Evolutionary conservation across 1,284 basidiomycete genomes (phyloP), one percentile per base, ranked within the genome.

Genomic region (Microbotryum intermedium): DNA sequence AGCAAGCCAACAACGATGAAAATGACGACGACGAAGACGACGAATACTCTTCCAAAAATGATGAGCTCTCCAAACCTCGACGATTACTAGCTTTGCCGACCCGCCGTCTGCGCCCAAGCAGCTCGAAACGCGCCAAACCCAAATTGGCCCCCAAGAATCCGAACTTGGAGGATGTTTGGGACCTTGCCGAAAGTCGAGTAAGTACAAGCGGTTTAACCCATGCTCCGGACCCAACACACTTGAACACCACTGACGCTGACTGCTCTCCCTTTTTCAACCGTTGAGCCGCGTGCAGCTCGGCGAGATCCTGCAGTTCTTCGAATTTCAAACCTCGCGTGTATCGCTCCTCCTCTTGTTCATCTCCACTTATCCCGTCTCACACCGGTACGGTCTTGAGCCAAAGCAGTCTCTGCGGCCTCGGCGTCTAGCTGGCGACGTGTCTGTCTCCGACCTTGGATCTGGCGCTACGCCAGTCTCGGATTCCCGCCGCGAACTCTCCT

Each of bases 141-240:
- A 25, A 51, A 8, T 7, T 51, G 9, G 26, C 28, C 20, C 50
- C 25, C 26, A 25, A 25, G 50, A 51, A 30, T 42, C 60, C 63
- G 2, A 56, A 55, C 5, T 6, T 50, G 7, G 59, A 65, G 10
- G 66, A 67, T 18, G 63, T 67, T n/a, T 65, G 66, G 66, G 63
- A 67, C 25, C 43, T 67, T 1, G 26, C 62, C 43, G 66, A 67
- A 43, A 30, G 42, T 1, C 26, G 59, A 20, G 66, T 62, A 49
- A 49, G 66, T 58, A 53, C 16, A 25, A 46, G 25, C n/a, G 13
- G n/a, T 47, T 47, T 13, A 30, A 6, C 29, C 29, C 29, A 6
- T 30, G 6, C 6, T 21, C 13, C 46, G 11, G 23, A 6, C 44
- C 13, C 43, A 9, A 20, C 18, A 16, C 5, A 6, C 0, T 6